Evolutionary conservation across 441 rosid genomes (phyloP).

Genomic region (Corymbia calophylla): DNA sequence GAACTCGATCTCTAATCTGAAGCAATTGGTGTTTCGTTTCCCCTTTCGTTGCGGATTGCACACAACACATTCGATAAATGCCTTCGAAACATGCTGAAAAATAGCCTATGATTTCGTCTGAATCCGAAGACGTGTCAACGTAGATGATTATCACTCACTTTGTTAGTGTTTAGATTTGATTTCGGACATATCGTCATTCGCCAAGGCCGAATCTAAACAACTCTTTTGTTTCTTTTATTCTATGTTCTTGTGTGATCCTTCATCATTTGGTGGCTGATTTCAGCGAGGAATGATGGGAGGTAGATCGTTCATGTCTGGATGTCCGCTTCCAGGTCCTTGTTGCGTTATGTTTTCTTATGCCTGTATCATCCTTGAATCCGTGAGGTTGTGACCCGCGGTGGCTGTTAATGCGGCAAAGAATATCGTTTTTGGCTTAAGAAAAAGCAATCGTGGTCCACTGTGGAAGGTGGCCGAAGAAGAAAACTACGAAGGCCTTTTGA

Average conservation of each 20-base stretch:
- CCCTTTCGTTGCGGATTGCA: background rate
- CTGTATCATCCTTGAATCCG: background rate
- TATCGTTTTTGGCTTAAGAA: background rate
- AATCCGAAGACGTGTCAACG: rapidly evolving
- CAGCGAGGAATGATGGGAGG: background rate
- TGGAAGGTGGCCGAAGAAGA: background rate
- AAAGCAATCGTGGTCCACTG: no score
- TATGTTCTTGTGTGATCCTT: background rate
- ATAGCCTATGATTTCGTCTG: background rate
- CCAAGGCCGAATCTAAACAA: background rate
- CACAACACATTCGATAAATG: background rate
- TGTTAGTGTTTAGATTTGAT: background rate
- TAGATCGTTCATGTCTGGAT: background rate
- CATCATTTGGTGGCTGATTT: background rate
- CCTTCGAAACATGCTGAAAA: background rate
- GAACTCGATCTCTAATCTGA: background rate
- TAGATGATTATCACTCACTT: background rate
- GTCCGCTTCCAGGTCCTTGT: background rate
- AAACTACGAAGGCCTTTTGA: background rate
- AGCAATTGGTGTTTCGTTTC: background rate
- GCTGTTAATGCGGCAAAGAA: background rate
- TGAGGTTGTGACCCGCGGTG: background rate
- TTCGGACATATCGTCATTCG: background rate
- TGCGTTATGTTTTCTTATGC: background rate
- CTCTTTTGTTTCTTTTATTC: background rate